Base-by-base conservation (phyloP, 192 early-diverging fungal genomes). In the Dissophora globulifera region DNA sequence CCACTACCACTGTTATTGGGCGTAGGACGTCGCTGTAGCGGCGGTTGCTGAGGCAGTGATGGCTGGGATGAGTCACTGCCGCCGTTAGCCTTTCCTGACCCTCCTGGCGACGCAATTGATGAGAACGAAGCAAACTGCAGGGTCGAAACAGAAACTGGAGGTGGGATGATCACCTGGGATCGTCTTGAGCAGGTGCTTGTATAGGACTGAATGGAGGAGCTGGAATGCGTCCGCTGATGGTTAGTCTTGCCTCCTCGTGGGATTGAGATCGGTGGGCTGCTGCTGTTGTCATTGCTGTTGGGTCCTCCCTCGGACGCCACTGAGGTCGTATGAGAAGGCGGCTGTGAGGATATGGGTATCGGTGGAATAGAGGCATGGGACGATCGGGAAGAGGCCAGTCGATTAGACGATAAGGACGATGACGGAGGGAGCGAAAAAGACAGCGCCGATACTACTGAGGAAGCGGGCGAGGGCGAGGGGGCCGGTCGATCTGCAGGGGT, bases 41-140 rank as follows among this genome's bases (percentile, higher is more conserved):
- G 58, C 8, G 26, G 58, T 10, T 20, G 27, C 25, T 33, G 43
- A 12, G 40, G 8, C 25, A 29, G 4, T 46, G 62, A 54, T n/a
- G 46, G 32, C 51, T 2, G 31, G 5, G 50, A 10, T 11, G 46
- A 38, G 15, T 11, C 19, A 32, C 25, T 52, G 27, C 26, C n/a
- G 50, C 50, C 19, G 13, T 30, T 2, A n/a, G 20, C 15, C 26
- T n/a, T 17, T 17, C 43, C 43, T n/a, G 43, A 4, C 4, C 43
- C 43, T 17, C 43, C 43, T 4, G 31, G 38, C 7, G 57, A 47
- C 3, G 33, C 32, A 22, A 76, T 61, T 30, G 72, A 76, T 4
- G 72, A 60, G 47, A 76, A 76, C 5, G 72, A 76, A 26, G 72
- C 58, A 62, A 67, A 76, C 33, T 76, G 72, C 16, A 76, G 64